A percentile compares a stretch with the other conserved stretches of the same genome.
Evolutionary conservation across 805 yeast species (phyloP).

Genomic region (Komagataella kurtzmanii): DNA sequence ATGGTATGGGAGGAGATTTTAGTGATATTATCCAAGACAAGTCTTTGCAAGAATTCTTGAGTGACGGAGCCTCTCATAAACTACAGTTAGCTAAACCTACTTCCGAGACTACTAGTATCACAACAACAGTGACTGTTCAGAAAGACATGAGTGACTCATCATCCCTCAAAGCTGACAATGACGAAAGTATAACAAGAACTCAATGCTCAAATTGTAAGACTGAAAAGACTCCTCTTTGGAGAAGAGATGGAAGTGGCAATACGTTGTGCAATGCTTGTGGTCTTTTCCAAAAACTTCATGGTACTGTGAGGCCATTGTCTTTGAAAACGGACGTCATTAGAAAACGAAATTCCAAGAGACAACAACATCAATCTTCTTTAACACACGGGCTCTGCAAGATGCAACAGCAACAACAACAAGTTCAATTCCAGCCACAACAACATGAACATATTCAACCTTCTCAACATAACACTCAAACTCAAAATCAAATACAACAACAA

Average conservation of each 20-base stretch:
- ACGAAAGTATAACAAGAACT: slow-evolving; percentile 8
- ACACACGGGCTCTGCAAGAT: not conserved
- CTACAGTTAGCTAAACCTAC: not conserved
- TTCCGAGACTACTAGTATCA: not conserved
- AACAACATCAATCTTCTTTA: slow-evolving; percentile 4
- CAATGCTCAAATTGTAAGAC: slow-evolving; percentile 49
- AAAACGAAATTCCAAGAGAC: slow-evolving; percentile 36
- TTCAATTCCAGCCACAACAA: not conserved
- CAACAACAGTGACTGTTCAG: slow-evolving; percentile 1
- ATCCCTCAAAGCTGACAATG: not conserved
- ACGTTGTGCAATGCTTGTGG: slow-evolving; percentile 58
- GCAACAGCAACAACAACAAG: not conserved
- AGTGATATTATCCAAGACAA: not conserved
- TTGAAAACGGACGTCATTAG: slow-evolving; percentile 44
- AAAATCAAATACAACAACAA: not conserved
- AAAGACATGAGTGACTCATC: not conserved
- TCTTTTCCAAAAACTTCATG: slow-evolving; percentile 43
- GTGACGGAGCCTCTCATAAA: not conserved
- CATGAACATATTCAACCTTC: not conserved
- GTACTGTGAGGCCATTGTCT: slow-evolving; percentile 46
- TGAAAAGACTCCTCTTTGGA: slow-evolving; percentile 47
- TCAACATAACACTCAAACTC: not conserved
- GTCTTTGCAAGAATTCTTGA: not conserved
- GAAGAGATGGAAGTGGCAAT: slow-evolving; percentile 44
- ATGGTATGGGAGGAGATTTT: not conserved